These are phyloP conservation scores for Sanguinoderma infundibulare DNA, from an alignment of 1,284 basidiomycete genomes.

Conservation along the genomic window DNA sequence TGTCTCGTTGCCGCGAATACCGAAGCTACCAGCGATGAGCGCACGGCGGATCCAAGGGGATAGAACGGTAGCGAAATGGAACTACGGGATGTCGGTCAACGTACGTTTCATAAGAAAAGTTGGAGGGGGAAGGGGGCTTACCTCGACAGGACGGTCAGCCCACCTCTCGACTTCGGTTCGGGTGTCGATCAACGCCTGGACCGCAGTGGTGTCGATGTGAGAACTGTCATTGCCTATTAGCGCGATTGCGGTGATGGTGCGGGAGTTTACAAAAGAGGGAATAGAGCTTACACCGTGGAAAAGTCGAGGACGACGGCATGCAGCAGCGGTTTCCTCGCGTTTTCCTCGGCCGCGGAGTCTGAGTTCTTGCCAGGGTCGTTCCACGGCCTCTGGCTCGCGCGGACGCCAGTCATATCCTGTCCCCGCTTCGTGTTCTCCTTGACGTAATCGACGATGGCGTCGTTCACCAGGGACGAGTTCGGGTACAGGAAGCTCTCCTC, in stretches of 20 bases:
- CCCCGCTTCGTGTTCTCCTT: slow-evolving; percentile 80
- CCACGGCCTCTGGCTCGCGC: slow-evolving; percentile 84
- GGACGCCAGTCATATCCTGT: slow-evolving; percentile 66
- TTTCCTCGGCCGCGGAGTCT: slow-evolving; percentile 50
- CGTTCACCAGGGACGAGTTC: slow-evolving; percentile 84
- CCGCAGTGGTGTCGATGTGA: slow-evolving; percentile 85
- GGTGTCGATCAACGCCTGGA: slow-evolving; percentile 90
- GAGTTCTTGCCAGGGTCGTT: slow-evolving; percentile 77
- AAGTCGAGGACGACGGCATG: slow-evolving; percentile 93
- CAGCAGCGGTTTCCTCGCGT: slow-evolving; percentile 61
- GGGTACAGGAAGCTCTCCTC: slow-evolving; percentile 95
- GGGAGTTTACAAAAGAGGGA: neutral
- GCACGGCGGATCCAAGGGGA: slow-evolving; percentile 94
- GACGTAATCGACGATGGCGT: slow-evolving; percentile 80
- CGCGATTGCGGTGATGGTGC: slow-evolving; percentile 1
- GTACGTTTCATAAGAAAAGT: neutral
- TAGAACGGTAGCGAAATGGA: slow-evolving; percentile 86
- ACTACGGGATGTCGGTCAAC: slow-evolving; percentile 38
- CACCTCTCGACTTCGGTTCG: slow-evolving; percentile 86
- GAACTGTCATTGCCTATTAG: slow-evolving; percentile 44
- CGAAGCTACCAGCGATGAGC: slow-evolving; percentile 87
- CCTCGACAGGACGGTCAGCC: slow-evolving; percentile 76
- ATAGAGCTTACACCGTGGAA: slow-evolving; percentile 68
- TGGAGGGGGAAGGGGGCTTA: slow-evolving; percentile 4
- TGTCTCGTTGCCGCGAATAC: slow-evolving; percentile 45